These are phyloP conservation scores for Musa balbisiana DNA, from an alignment of 202 grass and related monocot genomes.

Conservation along the genomic window DNA sequence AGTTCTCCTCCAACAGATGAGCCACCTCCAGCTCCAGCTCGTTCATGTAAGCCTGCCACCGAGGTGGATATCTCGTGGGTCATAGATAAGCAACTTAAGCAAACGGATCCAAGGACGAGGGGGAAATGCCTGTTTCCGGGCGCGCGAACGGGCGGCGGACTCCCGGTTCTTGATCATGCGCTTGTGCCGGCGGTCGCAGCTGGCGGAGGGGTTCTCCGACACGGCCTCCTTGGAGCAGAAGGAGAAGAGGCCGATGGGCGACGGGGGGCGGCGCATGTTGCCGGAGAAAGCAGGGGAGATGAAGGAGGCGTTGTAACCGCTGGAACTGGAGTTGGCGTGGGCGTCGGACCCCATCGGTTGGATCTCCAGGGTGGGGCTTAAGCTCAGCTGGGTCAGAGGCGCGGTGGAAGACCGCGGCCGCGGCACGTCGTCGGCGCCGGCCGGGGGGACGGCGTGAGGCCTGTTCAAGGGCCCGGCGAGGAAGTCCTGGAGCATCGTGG, in stretches of 20 bases:
- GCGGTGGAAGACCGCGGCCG: background rate
- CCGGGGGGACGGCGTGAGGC: background rate
- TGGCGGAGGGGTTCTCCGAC: background rate
- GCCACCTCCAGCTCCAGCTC: slow-evolving; percentile 24
- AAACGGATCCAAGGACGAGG: background rate
- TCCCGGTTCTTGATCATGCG: slow-evolving; percentile 44
- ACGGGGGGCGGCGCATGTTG: slow-evolving; percentile 3
- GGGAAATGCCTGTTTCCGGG: slow-evolving; percentile 27
- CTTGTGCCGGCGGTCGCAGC: slow-evolving; percentile 28
- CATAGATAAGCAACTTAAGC: background rate
- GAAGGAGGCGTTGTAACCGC: background rate
- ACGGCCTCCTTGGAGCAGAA: slow-evolving; percentile 20
- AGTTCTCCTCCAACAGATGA: slow-evolving; percentile 21
- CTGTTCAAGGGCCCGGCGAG: slow-evolving; percentile 21
- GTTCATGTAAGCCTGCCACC: slow-evolving; percentile 20
- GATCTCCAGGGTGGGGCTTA: slow-evolving; percentile 35
- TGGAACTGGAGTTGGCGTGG: slow-evolving; percentile 5
- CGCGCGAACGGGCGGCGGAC: slow-evolving; percentile 32
- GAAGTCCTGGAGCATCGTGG: slow-evolving; percentile 39
- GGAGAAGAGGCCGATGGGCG: slow-evolving; percentile 24
- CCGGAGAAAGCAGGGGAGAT: slow-evolving; percentile 26
- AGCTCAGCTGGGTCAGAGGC: slow-evolving; percentile 17
- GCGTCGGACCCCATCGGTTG: background rate
- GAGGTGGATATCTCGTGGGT: background rate
- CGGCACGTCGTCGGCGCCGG: background rate